Evolutionary conservation across 2,329 filamentous ascomycete genomes (phyloP).

Genomic region (Alternaria incomplexa): DNA sequence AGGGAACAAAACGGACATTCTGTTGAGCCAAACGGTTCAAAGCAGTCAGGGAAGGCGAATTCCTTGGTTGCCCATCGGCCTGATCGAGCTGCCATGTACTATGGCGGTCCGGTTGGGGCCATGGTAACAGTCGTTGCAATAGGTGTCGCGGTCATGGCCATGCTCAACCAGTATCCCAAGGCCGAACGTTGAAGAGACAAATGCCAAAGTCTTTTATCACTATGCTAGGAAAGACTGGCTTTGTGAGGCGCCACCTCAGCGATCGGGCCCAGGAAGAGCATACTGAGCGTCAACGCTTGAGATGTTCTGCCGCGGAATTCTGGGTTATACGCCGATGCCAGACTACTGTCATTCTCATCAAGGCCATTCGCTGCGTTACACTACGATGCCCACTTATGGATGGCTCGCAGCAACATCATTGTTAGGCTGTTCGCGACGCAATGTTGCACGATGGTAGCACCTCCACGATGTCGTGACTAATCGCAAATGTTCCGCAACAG

Average conservation of each 20-base stretch:
- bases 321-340: not conserved
- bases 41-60: slow-evolving; percentile 28
- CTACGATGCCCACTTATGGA: not conserved
- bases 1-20: slow-evolving; percentile 42
- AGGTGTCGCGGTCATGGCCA: slow-evolving; percentile 51
- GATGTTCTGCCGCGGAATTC: not conserved
- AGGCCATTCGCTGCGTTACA: not conserved
- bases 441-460: not conserved
- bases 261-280: not conserved
- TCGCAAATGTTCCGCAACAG: not conserved
- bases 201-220: slow-evolving; percentile 6
- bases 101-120: slow-evolving; percentile 47
- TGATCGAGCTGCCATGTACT: slow-evolving; percentile 39
- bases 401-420: not conserved
- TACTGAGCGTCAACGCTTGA: not conserved
- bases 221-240: not conserved
- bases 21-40: slow-evolving; percentile 27
- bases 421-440: not conserved
- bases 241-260: not conserved
- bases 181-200: slow-evolving; percentile 49
- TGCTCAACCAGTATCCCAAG: slow-evolving; percentile 53
- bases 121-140: slow-evolving; percentile 50
- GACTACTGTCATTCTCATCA: not conserved
- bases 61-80: slow-evolving; percentile 33
- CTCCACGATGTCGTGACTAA: not conserved